Percentiles rank a stretch among this genome's conserved stretches.
phyloP scores from a whole-genome alignment of 768 basidiomycete genomes.

The Rhodosporidiobolus sp. region DNA sequence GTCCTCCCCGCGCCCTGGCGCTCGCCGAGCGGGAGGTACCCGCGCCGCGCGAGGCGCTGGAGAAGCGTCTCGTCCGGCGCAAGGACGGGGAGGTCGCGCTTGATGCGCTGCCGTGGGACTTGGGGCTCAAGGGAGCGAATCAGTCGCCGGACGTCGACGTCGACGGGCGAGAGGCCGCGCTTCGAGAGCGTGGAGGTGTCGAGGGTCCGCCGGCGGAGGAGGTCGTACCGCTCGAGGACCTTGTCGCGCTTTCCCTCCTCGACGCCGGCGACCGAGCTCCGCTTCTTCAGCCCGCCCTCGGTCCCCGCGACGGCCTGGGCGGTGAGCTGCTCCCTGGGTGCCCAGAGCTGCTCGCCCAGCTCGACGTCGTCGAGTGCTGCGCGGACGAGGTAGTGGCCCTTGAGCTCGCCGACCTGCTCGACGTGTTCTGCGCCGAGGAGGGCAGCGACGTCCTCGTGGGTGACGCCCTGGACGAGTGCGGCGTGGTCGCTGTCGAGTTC shows the following conservation, averaged over 20 bases:
- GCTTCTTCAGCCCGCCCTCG: background rate
- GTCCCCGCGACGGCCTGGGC: background rate
- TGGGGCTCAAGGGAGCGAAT: slow-evolving; percentile 46
- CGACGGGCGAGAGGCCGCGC: background rate
- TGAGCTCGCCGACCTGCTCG: slow-evolving; percentile 78
- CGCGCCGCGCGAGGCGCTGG: background rate
- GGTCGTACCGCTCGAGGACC: slow-evolving; percentile 36
- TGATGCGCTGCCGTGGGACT: slow-evolving; percentile 45
- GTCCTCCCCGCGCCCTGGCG: background rate
- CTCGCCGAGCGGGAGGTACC: slow-evolving; percentile 5
- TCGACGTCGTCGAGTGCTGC: slow-evolving; percentile 43
- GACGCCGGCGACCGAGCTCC: slow-evolving; percentile 5
- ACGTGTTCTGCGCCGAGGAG: slow-evolving; percentile 77
- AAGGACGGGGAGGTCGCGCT: slow-evolving; percentile 45
- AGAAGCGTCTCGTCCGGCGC: slow-evolving; percentile 13
- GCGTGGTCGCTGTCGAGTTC: slow-evolving; percentile 43
- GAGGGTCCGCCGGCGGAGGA: slow-evolving; percentile 5
- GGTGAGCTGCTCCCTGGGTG: slow-evolving; percentile 24
- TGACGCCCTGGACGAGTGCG: slow-evolving; percentile 63
- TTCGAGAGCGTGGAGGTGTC: background rate
- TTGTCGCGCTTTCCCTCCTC: slow-evolving; percentile 36
- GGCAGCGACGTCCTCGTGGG: slow-evolving; percentile 61
- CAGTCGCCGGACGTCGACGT: background rate
- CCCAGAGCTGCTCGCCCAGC: slow-evolving; percentile 44
- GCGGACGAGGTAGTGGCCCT: slow-evolving; percentile 78